A percentile compares a stretch with the other conserved stretches of the same genome.
Evolutionary conservation across 495 filamentous ascomycete species (phyloP).

Genomic region (Xylaria venustula): DNA sequence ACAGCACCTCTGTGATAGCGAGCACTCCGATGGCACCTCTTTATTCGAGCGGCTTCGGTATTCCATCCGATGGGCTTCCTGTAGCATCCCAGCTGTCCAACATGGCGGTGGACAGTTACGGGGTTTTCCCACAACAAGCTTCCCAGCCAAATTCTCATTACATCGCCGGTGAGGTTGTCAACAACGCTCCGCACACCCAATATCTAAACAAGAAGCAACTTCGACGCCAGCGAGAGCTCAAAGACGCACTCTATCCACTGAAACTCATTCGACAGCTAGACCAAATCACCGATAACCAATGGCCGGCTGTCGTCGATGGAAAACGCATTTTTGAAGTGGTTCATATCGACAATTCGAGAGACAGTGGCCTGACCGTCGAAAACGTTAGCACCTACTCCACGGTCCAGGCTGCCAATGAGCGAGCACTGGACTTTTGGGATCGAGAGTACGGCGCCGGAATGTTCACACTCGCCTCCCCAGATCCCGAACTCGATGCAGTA

Average conservation of each 20-base stretch:
- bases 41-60: neutral
- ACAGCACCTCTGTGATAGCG: neutral
- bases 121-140: neutral
- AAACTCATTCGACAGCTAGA: conserved; percentile 1
- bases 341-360: neutral
- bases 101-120: neutral
- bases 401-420: neutral
- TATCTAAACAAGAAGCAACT: neutral
- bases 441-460: conserved; percentile 1
- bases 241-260: conserved; percentile 3
- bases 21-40: neutral
- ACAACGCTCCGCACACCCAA: neutral
- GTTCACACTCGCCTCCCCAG: neutral
- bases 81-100: neutral
- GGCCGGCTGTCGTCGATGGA: neutral
- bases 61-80: neutral
- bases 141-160: neutral
- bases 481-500: too few relatives aligned
- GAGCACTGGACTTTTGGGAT: conserved; percentile 7
- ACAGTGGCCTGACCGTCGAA: neutral
- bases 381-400: conserved; percentile 8
- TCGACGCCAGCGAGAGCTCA: neutral
- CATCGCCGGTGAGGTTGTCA: neutral
- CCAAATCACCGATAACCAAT: neutral
- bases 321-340: neutral